phyloP scores from a whole-genome alignment of 768 basidiomycete species.

The Phylloporus arenicola region DNA sequence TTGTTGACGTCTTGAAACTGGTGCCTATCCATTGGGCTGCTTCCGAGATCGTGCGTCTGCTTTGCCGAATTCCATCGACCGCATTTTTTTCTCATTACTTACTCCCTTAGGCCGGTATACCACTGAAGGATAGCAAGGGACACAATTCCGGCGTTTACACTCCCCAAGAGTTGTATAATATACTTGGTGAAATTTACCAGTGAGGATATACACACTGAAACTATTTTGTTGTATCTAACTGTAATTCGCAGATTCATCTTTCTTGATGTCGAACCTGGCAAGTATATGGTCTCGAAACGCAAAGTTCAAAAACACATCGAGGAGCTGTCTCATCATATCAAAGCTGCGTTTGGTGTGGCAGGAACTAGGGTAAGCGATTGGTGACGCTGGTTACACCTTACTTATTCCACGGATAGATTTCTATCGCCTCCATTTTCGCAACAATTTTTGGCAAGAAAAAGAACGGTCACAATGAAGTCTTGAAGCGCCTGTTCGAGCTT shows the following conservation, averaged over 20 bases:
- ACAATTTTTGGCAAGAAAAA: slow-evolving; percentile 47
- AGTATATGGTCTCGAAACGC: slow-evolving; percentile 49
- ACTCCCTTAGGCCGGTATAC: slow-evolving; percentile 56
- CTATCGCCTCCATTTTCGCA: slow-evolving; percentile 39
- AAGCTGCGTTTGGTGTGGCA: slow-evolving; percentile 38
- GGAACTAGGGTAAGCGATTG: slow-evolving; percentile 38
- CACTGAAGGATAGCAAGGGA: slow-evolving; percentile 50
- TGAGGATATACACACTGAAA: slow-evolving; percentile 21
- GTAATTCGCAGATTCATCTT: slow-evolving; percentile 58
- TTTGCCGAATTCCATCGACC: not conserved
- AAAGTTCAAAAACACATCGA: slow-evolving; percentile 50
- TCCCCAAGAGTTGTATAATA: slow-evolving; percentile 53
- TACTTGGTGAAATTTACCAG: slow-evolving; percentile 69
- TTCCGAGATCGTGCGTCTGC: slow-evolving; percentile 52
- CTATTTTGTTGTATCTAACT: not conserved
- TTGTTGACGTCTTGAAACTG: slow-evolving; percentile 64
- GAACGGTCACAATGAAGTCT: slow-evolving; percentile 41
- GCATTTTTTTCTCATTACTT: not conserved
- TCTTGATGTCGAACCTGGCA: slow-evolving; percentile 59
- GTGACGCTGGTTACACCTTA: not conserved
- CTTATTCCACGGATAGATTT: slow-evolving; percentile 19
- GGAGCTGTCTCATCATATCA: slow-evolving; percentile 54
- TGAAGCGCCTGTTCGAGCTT: slow-evolving; percentile 52
- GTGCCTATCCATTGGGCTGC: slow-evolving; percentile 70
- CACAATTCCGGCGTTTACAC: slow-evolving; percentile 57